Conservation (phyloP, 805 yeast species). For the Saturnispora halmiae region DNA sequence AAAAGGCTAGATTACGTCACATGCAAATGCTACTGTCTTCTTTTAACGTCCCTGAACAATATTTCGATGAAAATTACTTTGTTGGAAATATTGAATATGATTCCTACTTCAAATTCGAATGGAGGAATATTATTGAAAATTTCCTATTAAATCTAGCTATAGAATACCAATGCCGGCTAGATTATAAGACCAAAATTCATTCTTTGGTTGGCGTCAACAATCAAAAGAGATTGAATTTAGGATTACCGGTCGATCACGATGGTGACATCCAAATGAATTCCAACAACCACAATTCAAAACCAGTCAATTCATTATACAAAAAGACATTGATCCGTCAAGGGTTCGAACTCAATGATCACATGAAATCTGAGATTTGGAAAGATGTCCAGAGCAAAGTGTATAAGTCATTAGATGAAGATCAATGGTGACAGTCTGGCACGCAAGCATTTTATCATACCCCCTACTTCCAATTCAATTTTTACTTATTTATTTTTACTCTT, state of each 20-base stretch:
- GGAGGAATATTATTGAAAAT: conserved; percentile 70
- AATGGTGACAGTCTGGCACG: no score
- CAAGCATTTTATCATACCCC: no score
- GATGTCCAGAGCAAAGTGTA: conserved; percentile 55
- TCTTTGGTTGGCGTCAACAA: conserved; percentile 34
- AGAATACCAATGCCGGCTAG: conserved; percentile 61
- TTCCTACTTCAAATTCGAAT: conserved; percentile 35
- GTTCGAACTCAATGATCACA: conserved; percentile 38
- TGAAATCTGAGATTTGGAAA: conserved; percentile 53
- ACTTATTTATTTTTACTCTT: no score
- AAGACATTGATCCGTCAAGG: conserved; percentile 21
- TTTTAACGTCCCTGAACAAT: conserved; percentile 18
- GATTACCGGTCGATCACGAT: conserved; percentile 1
- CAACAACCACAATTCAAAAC: background rate
- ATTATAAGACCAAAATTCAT: conserved; percentile 46
- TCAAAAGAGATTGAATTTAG: conserved; percentile 11
- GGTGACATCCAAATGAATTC: conserved; percentile 4
- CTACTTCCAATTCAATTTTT: no score
- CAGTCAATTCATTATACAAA: conserved; percentile 18
- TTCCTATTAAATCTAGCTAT: conserved; percentile 55
- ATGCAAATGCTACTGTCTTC: conserved; percentile 19
- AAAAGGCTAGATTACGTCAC: conserved; percentile 46
- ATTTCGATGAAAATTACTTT: conserved; percentile 17
- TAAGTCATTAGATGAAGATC: conserved; percentile 42
- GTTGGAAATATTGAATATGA: conserved; percentile 18